A percentile compares a stretch with the other conserved stretches of the same genome.
Conservation (phyloP, 1,139 yeast species). For the Yamadazyma atmosphaerica region DNA sequence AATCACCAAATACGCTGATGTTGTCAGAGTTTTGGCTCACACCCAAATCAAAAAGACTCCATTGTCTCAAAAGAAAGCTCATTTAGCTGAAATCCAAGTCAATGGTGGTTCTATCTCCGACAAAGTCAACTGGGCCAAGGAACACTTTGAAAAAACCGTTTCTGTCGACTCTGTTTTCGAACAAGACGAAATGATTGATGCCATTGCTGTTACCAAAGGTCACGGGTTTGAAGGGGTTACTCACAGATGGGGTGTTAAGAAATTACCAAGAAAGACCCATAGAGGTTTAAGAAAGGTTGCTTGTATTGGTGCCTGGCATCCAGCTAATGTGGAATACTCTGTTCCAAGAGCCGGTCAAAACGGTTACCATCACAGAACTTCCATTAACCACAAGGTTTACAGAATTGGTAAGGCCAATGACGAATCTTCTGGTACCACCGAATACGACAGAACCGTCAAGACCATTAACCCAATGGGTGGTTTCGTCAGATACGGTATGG, state of each 20-base stretch:
- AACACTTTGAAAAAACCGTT: conserved; percentile 99
- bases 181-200: conserved; percentile 98
- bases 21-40: conserved; percentile 98
- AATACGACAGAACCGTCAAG: conserved; percentile 99
- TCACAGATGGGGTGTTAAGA: conserved; percentile 99
- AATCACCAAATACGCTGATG: conserved; percentile 97
- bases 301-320: conserved; percentile 99
- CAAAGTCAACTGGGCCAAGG: conserved; percentile 98
- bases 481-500: conserved; percentile 98
- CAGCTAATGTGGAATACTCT: conserved; percentile 99
- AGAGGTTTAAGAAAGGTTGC: conserved; percentile 99
- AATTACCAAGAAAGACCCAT: conserved; percentile 99
- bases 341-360: conserved; percentile 99
- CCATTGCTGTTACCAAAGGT: conserved; percentile 99
- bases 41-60: conserved; percentile 99
- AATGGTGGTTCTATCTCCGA: conserved; percentile 99
- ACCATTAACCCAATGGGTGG: conserved; percentile 99
- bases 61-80: conserved; percentile 99
- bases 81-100: conserved; percentile 98
- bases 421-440: conserved; percentile 93
- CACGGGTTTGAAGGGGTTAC: conserved; percentile 99
- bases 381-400: conserved; percentile 99
- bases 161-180: conserved; percentile 94
- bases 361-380: conserved; percentile 99
- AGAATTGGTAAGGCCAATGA: conserved; percentile 97